A percentile compares a stretch with the other conserved stretches of the same genome.
Conservation (phyloP, 768 basidiomycete species). For the Suillus discolor region DNA sequence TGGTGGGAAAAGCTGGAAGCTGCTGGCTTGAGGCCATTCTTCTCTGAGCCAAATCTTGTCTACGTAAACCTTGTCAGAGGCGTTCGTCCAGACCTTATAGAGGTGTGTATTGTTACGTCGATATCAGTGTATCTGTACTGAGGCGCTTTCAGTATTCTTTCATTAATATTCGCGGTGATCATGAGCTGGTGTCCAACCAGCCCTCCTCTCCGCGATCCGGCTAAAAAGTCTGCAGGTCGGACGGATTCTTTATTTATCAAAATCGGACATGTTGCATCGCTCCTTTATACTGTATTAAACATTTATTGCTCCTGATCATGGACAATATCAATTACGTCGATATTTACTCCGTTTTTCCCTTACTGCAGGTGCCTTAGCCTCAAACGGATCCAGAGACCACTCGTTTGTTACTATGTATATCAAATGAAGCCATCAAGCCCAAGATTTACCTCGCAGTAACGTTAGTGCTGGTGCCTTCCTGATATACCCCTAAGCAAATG, state of each 20-base stretch:
- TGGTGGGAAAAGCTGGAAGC: constrained; percentile 77
- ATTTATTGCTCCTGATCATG: not conserved
- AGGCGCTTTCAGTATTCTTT: constrained; percentile 46
- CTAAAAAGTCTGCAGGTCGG: constrained; percentile 11
- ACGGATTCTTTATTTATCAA: constrained; percentile 14
- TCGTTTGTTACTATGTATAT: not conserved
- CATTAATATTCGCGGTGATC: constrained; percentile 49
- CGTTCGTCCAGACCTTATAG: constrained; percentile 40
- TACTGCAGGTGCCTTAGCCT: not conserved
- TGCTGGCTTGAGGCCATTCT: constrained; percentile 72
- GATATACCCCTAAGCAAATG: not conserved
- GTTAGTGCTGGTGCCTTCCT: not conserved
- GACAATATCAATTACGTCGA: not conserved
- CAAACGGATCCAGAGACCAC: not conserved
- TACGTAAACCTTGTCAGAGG: constrained; percentile 44
- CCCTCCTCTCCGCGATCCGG: constrained; percentile 15
- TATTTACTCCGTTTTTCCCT: not conserved
- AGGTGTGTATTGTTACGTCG: constrained; percentile 31
- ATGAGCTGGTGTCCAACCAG: constrained; percentile 37
- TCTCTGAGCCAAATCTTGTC: constrained; percentile 59
- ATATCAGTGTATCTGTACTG: not conserved
- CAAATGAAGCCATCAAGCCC: not conserved
- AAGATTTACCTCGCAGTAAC: not conserved
- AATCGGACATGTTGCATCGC: constrained; percentile 7
- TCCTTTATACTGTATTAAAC: constrained; percentile 12